Evolutionary conservation across 371 early-diverging fungal genomes (phyloP).

Genomic region (Blakeslea trispora): DNA sequence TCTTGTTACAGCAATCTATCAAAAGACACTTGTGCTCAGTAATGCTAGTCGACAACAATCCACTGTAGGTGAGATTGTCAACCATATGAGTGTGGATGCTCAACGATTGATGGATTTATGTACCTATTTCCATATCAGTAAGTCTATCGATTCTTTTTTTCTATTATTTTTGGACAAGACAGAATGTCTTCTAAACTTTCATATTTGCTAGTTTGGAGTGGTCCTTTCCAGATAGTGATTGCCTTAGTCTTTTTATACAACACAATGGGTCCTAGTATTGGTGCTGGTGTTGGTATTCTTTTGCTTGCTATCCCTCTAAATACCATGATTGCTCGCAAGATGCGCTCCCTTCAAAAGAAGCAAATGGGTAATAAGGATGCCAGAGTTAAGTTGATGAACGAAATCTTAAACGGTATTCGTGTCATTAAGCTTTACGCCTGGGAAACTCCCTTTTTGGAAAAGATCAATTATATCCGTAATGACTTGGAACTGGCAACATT

Average conservation of each 20-base stretch:
- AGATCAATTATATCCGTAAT: conserved; percentile 76
- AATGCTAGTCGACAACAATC: conserved; percentile 80
- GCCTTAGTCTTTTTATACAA: conserved; percentile 80
- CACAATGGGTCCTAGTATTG: conserved; percentile 82
- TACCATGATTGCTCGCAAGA: conserved; percentile 58
- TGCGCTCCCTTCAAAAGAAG: conserved; percentile 75
- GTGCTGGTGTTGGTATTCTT: conserved; percentile 90
- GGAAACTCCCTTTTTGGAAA: conserved; percentile 68
- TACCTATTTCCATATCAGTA: conserved; percentile 74
- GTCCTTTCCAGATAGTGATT: conserved; percentile 88
- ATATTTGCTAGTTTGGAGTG: conserved; percentile 72
- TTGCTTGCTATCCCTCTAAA: conserved; percentile 76
- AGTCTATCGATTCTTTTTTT: not conserved
- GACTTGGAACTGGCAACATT: conserved; percentile 74
- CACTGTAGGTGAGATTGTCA: conserved; percentile 88
- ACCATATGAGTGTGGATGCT: conserved; percentile 92
- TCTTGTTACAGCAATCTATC: conserved; percentile 86
- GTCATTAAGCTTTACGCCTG: conserved; percentile 89
- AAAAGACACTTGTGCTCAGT: conserved; percentile 81
- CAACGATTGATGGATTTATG: conserved; percentile 72
- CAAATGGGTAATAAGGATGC: conserved; percentile 92
- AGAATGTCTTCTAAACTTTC: not conserved
- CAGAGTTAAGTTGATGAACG: conserved; percentile 91
- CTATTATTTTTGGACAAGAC: not conserved
- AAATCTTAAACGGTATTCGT: conserved; percentile 90